Percentiles rank a stretch among this genome's conserved stretches.
Evolutionary conservation across 164 flowering plant genomes (phyloP).

Genomic region (Macadamia integrifolia): DNA sequence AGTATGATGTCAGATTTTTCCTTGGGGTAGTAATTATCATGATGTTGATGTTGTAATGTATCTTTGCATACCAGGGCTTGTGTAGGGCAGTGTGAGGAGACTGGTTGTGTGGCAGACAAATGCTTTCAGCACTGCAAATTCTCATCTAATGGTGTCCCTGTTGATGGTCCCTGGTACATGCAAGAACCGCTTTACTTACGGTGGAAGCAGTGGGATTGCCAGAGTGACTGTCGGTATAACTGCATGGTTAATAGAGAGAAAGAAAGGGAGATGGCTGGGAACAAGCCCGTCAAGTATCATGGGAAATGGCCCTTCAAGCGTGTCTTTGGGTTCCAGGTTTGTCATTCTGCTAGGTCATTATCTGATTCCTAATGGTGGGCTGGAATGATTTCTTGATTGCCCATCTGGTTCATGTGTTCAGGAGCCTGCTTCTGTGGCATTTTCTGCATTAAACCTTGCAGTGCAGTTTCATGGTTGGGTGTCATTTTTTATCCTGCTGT

Average conservation of each 20-base stretch:
- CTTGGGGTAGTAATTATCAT: neutral
- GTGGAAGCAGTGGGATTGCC: constrained; percentile 96
- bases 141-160: constrained; percentile 56
- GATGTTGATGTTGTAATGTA: constrained; percentile 4
- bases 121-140: constrained; percentile 79
- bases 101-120: constrained; percentile 67
- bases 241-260: constrained; percentile 78
- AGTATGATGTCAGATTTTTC: neutral
- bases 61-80: constrained; percentile 48
- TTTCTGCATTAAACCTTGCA: constrained; percentile 77
- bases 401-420: constrained; percentile 21
- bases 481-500: constrained; percentile 70
- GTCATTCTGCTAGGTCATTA: constrained; percentile 1
- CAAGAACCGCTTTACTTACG: constrained; percentile 77
- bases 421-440: constrained; percentile 88
- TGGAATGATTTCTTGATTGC: constrained; percentile 5
- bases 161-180: constrained; percentile 74
- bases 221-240: constrained; percentile 69
- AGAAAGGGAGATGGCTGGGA: constrained; percentile 54
- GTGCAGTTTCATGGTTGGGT: constrained; percentile 92
- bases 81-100: constrained; percentile 63
- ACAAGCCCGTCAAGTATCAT: constrained; percentile 70
- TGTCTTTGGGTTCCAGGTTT: constrained; percentile 79
- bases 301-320: constrained; percentile 92
- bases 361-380: neutral